Base-by-base conservation (phyloP, 768 basidiomycete genomes). In the Myochromella boudieri region DNA sequence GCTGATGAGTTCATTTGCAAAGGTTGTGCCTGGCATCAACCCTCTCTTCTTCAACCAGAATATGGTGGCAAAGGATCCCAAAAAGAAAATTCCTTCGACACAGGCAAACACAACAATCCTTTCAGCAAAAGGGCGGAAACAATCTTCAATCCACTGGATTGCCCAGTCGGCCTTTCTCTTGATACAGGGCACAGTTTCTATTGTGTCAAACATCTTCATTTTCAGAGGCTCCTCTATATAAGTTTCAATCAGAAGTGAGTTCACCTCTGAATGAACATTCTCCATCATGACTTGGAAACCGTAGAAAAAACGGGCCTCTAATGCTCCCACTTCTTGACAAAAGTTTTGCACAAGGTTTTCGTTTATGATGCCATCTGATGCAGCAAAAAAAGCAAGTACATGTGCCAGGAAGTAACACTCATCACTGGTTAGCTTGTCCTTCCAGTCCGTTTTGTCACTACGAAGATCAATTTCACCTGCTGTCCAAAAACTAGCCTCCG, bases 241-340 rank as follows among this genome's bases (percentile, higher is more conserved):
- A 3, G 85, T 90, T 64, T 95, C 92, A 59, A 97, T 94, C 57
- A 97, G 82, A 26, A 95, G 82, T 0, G 93, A 95, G 67, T 95
- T 95, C 0, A 93, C 93, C 63, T 97, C 93, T 4, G 93, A 93
- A 67, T 97, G 94, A 31, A 97, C 82, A 64, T 97, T 97, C 58
- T 95, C 93, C 82, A 95, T 95, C 93, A 95, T 95, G 59, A 95
- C 90, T 64, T 97, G 93, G 72, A 95, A 95, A 10, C 94, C 93
- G 59, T 95, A 97, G 69, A 97, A 97, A 63, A 89, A 95, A 4
- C 93, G 84, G 5, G 91, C 93, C 64, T 97, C 93, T 3, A 93
- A 87, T 1, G 75, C 79, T 62, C 95, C 92, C 5, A 97, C 91
- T 62, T 97, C 93, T 44, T 82, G 83, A 4, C 88, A 90, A 68